Evolutionary conservation across 2,329 filamentous ascomycete genomes (phyloP).

Genomic region (Claviceps monticola): DNA sequence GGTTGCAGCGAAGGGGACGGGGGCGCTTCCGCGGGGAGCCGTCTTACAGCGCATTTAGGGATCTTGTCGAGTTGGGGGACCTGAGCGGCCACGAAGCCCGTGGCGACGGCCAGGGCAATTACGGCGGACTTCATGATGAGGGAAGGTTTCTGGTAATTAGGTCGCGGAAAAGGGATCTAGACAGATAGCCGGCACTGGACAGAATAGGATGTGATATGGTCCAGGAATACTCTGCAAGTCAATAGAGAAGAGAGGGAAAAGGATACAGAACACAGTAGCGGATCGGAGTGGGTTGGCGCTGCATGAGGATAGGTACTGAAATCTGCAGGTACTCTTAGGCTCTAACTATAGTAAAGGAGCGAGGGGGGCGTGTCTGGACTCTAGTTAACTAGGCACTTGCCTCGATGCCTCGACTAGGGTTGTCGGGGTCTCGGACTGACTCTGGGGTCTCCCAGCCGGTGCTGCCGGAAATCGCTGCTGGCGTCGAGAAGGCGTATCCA

Average conservation of each 20-base stretch:
- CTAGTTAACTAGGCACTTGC: no score
- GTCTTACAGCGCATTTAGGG: slow-evolving; percentile 18
- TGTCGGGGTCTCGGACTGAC: no score
- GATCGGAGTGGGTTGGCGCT: not conserved
- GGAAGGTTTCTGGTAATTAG: not conserved
- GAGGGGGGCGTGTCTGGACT: no score
- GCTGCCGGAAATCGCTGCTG: no score
- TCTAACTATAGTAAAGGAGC: no score
- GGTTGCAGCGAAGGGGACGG: not conserved
- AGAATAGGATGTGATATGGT: not conserved
- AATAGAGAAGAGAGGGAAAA: not conserved
- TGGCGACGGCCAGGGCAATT: slow-evolving; percentile 16
- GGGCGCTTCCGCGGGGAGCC: not conserved
- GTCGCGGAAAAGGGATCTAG: not conserved
- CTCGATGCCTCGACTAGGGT: no score
- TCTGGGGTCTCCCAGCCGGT: no score
- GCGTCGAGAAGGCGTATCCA: no score
- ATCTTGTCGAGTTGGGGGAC: slow-evolving; percentile 13
- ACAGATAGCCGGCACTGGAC: no score
- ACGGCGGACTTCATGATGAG: slow-evolving; percentile 23
- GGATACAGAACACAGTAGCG: not conserved
- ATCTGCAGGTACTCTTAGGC: no score
- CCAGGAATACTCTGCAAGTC: not conserved
- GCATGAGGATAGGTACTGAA: no score
- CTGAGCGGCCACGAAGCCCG: slow-evolving; percentile 22